Evolutionary conservation across 176 grass and related monocot genomes (phyloP).

Genomic region (Saccharum spontaneum): DNA sequence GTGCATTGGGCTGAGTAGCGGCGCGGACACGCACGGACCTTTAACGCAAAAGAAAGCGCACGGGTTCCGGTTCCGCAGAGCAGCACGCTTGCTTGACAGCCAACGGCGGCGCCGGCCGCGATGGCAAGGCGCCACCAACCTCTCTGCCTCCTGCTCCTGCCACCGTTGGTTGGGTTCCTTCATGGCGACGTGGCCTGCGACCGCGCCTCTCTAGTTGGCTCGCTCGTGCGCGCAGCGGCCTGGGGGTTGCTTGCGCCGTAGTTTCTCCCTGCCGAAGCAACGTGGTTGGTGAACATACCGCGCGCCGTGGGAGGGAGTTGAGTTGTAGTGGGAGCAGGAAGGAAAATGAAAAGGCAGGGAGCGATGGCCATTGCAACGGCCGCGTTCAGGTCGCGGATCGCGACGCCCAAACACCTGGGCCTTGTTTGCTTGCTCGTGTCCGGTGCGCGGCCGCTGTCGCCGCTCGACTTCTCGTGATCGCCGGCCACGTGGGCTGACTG

Average conservation of each 20-base stretch:
- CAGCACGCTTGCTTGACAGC: not conserved
- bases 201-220: not conserved
- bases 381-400: conserved; percentile 28
- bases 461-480: not conserved
- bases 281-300: conserved; percentile 57
- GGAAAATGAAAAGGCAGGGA: not conserved
- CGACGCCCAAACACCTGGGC: conserved; percentile 28
- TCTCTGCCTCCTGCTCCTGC: conserved; percentile 2
- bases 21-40: not conserved
- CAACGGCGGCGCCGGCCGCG: conserved; percentile 37
- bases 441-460: conserved; percentile 7
- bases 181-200: not conserved
- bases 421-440: not conserved
- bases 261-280: conserved; percentile 78
- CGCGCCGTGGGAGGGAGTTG: not conserved
- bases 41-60: conserved; percentile 27
- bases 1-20: not conserved
- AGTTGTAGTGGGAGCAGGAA: conserved; percentile 44
- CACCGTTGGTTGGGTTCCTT: conserved; percentile 33
- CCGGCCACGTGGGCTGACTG: not conserved
- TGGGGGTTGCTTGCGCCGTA: conserved; percentile 30
- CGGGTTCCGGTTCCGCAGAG: not conserved
- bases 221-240: not conserved
- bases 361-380: conserved; percentile 42
- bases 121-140: conserved; percentile 49